Percentiles rank a stretch among this genome's conserved stretches.
Conservation (phyloP, 352 stramenopile genomes). For the Phytopythium sindhum region DNA sequence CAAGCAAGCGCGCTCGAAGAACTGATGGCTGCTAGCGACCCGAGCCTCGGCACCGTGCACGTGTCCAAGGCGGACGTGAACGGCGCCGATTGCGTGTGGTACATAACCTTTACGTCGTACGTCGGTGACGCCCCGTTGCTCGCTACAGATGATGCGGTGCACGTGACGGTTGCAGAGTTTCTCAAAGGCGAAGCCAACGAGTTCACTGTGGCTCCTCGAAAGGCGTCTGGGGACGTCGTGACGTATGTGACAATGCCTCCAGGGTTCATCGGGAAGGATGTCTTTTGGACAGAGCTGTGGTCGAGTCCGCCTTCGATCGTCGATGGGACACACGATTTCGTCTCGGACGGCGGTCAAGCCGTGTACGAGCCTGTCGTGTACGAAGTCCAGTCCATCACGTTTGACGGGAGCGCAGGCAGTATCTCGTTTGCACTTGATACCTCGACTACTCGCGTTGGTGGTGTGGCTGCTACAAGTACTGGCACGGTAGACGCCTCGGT, state of each 20-base stretch:
- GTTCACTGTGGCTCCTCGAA: constrained; percentile 94
- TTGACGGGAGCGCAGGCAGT: constrained; percentile 49
- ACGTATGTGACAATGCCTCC: constrained; percentile 76
- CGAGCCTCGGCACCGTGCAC: constrained; percentile 46
- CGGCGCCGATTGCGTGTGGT: constrained; percentile 57
- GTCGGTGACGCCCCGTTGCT: constrained; percentile 81
- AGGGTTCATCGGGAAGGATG: constrained; percentile 88
- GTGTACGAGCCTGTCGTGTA: constrained; percentile 90
- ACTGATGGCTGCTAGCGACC: constrained; percentile 28
- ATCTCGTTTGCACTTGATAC: constrained; percentile 84
- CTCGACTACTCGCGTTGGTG: constrained; percentile 40
- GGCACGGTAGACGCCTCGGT: constrained; percentile 39
- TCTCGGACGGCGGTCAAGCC: constrained; percentile 89
- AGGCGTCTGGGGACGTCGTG: constrained; percentile 88
- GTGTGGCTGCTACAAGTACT: constrained; percentile 39
- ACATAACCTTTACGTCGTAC: constrained; percentile 84
- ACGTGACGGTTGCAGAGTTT: constrained; percentile 81
- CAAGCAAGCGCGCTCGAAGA: constrained; percentile 39
- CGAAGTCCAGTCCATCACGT: constrained; percentile 88
- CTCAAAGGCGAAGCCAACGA: constrained; percentile 93
- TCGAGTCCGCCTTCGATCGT: constrained; percentile 66
- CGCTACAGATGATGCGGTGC: constrained; percentile 36
- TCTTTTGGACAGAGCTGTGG: constrained; percentile 97
- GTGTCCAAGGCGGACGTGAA: constrained; percentile 57
- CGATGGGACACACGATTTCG: constrained; percentile 89